These are phyloP conservation scores for Raddia distichophylla DNA, from an alignment of 176 grass and related monocot genomes.

Conservation along the genomic window DNA sequence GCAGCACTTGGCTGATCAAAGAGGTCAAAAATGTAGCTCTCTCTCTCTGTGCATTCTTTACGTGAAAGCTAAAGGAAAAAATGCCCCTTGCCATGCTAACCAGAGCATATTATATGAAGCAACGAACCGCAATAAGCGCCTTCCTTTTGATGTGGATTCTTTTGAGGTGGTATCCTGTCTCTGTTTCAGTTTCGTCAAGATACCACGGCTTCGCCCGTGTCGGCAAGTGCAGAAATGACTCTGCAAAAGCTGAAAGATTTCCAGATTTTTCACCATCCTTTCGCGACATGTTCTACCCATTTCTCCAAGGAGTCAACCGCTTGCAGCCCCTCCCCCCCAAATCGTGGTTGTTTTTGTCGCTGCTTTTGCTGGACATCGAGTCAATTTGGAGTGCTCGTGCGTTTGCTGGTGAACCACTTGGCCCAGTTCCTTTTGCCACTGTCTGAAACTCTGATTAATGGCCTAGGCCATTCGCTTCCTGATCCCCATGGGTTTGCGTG, in stretches of 20 bases:
- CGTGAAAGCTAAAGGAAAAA: slow-evolving; percentile 22
- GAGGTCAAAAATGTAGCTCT: slow-evolving; percentile 38
- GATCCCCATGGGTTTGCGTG: not conserved
- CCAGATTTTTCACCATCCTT: slow-evolving; percentile 12
- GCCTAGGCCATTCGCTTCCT: slow-evolving; percentile 23
- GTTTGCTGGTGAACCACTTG: not conserved
- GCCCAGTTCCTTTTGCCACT: not conserved
- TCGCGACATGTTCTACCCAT: not conserved
- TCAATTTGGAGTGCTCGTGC: slow-evolving; percentile 30
- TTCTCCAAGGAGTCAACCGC: slow-evolving; percentile 27
- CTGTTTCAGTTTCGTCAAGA: not conserved
- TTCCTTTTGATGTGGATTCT: slow-evolving; percentile 24
- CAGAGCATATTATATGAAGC: slow-evolving; percentile 18
- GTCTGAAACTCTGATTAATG: not conserved
- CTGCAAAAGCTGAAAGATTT: slow-evolving; percentile 19
- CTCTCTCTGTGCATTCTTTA: slow-evolving; percentile 30
- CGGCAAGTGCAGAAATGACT: slow-evolving; percentile 52
- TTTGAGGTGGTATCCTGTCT: not conserved
- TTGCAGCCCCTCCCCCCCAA: not conserved
- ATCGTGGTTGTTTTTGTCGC: slow-evolving; percentile 34
- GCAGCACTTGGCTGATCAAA: slow-evolving; percentile 42
- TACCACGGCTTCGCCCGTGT: slow-evolving; percentile 30
- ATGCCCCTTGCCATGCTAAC: slow-evolving; percentile 22
- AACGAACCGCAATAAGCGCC: slow-evolving; percentile 29
- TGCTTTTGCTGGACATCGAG: slow-evolving; percentile 28